A percentile compares a stretch with the other conserved stretches of the same genome.
Conservation (phyloP, 208 protist species). For the Trichomonas tenax region DNA sequence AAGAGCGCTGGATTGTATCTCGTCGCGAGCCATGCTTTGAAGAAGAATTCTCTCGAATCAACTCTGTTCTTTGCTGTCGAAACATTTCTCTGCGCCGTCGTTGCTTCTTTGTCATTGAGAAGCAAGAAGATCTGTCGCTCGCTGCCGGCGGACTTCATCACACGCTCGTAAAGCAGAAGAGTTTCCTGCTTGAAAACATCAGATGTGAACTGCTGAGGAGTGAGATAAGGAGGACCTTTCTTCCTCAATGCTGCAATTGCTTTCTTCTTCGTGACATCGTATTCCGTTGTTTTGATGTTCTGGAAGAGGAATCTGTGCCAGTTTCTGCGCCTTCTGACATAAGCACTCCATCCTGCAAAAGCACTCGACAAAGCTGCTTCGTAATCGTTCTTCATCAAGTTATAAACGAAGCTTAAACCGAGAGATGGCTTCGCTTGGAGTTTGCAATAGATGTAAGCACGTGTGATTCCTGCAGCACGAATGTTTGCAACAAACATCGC, state of each 20-base stretch:
- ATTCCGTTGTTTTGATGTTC: background rate
- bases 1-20: background rate
- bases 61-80: background rate
- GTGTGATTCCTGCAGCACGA: background rate
- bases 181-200: background rate
- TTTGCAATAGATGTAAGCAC: background rate
- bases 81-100: background rate
- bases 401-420: background rate
- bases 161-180: background rate
- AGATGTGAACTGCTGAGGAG: background rate
- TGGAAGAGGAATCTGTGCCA: background rate
- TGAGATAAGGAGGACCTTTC: background rate
- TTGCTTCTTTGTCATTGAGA: background rate
- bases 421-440: background rate
- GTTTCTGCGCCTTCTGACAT: background rate
- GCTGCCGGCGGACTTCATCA: background rate
- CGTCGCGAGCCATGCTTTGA: background rate
- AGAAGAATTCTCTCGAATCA: background rate
- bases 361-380: background rate
- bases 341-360: background rate
- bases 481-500: background rate
- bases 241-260: background rate
- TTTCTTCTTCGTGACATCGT: background rate
- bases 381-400: background rate
- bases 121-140: background rate